Percentiles rank a stretch among this genome's conserved stretches.
Conservation (phyloP, 139 green algal genomes). For the Picochlorum costavermella region DNA sequence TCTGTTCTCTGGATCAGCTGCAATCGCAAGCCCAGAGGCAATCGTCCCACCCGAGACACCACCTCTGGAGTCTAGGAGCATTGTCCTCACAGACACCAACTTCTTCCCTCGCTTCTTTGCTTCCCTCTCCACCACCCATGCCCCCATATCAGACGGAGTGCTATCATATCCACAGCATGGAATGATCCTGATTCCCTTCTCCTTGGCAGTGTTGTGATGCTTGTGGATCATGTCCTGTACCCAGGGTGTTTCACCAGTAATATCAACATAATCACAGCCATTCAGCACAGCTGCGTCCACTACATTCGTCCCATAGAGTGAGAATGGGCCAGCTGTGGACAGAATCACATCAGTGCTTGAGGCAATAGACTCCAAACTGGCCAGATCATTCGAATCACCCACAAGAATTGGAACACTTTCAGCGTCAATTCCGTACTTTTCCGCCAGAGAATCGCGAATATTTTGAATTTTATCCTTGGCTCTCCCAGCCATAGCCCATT, state of each 20-base stretch:
- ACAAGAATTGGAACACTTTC: slow-evolving; percentile 58
- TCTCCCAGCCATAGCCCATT: slow-evolving; percentile 75
- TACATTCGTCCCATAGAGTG: slow-evolving; percentile 56
- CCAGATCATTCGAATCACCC: slow-evolving; percentile 46
- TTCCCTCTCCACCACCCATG: slow-evolving; percentile 44
- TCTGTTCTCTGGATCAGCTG: neutral
- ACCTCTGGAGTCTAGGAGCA: slow-evolving; percentile 26
- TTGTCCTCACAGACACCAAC: slow-evolving; percentile 25
- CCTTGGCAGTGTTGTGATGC: slow-evolving; percentile 46
- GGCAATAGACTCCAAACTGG: slow-evolving; percentile 42
- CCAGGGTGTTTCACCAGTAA: slow-evolving; percentile 76
- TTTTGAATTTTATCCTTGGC: slow-evolving; percentile 61
- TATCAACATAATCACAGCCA: slow-evolving; percentile 79
- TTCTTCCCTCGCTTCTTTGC: slow-evolving; percentile 39
- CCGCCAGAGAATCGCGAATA: slow-evolving; percentile 29
- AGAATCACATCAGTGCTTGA: slow-evolving; percentile 60
- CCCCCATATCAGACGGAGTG: slow-evolving; percentile 75
- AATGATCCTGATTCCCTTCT: slow-evolving; percentile 49
- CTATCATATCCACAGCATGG: slow-evolving; percentile 81
- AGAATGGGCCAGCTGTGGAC: slow-evolving; percentile 55
- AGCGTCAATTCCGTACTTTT: slow-evolving; percentile 17
- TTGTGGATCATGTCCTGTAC: slow-evolving; percentile 46
- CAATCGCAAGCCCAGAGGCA: slow-evolving; percentile 16
- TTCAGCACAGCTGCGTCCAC: slow-evolving; percentile 60
- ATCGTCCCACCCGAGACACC: slow-evolving; percentile 58